Conservation (phyloP, 139 green algal species). For the Mychonastes homosphaera region DNA sequence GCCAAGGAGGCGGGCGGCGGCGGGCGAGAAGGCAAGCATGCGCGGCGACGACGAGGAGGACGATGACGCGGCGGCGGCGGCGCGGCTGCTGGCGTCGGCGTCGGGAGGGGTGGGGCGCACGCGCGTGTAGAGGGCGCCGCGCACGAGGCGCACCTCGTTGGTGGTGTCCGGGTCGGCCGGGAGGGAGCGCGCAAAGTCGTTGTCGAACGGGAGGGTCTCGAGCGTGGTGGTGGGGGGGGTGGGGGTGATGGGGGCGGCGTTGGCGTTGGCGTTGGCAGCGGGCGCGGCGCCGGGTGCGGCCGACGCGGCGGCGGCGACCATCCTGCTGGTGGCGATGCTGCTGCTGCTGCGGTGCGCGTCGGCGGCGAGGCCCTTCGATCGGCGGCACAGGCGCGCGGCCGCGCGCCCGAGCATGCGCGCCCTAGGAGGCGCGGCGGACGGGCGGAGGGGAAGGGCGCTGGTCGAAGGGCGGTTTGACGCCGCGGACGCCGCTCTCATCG, state of each 20-base stretch:
- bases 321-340: no score
- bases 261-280: not conserved
- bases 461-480: no score
- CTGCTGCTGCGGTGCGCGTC: no score
- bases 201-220: conserved; percentile 51
- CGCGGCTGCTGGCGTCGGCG: conserved; percentile 22
- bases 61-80: no score
- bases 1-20: conserved; percentile 40
- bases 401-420: no score
- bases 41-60: no score
- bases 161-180: conserved; percentile 49
- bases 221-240: not conserved
- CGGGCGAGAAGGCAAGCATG: conserved; percentile 32
- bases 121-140: conserved; percentile 39
- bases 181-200: conserved; percentile 61
- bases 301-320: not conserved
- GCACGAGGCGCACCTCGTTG: conserved; percentile 49
- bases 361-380: no score
- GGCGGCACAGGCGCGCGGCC: no score
- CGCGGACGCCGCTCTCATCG: no score
- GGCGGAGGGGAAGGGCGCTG: no score
- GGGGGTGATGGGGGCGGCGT: not conserved
- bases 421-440: no score
- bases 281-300: not conserved
- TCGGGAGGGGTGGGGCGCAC: conserved; percentile 52